Percentiles rank a stretch among this genome's conserved stretches.
These are phyloP conservation scores for Fagus sylvatica DNA, from an alignment of 306 rosid genomes.

Conservation along the genomic window DNA sequence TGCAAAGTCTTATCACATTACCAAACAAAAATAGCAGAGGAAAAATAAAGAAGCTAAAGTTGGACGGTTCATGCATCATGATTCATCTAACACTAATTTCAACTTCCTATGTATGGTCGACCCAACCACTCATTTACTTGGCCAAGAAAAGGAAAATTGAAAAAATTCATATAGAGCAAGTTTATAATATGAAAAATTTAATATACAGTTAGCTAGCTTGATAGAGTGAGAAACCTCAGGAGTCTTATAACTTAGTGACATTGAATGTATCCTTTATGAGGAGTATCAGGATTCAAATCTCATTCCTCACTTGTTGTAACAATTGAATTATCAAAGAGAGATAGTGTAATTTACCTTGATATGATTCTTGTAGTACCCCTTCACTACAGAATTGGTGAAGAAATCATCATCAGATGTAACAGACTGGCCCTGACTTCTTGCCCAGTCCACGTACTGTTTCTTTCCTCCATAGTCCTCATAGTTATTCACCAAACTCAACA, in stretches of 20 bases:
- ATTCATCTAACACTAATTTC: not conserved
- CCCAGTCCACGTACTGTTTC: constrained; percentile 95
- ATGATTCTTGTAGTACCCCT: constrained; percentile 82
- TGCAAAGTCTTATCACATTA: not conserved
- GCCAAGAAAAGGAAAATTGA: not conserved
- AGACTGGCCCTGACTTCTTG: constrained; percentile 72
- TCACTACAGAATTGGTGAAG: constrained; percentile 61
- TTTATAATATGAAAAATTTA: not conserved
- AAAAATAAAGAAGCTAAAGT: not conserved
- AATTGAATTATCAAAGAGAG: not conserved
- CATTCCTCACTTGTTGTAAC: too few relatives aligned
- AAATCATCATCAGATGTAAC: constrained; percentile 78
- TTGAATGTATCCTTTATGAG: too few relatives aligned
- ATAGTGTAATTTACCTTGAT: constrained; percentile 43
- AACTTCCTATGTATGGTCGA: not conserved
- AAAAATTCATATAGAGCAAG: not conserved
- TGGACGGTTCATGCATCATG: not conserved
- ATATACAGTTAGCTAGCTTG: not conserved
- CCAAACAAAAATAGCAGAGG: not conserved
- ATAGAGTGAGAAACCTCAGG: too few relatives aligned
- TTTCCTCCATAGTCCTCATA: constrained; percentile 76
- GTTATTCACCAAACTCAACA: constrained; percentile 85
- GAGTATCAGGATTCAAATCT: too few relatives aligned
- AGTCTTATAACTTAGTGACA: too few relatives aligned
- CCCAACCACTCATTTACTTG: not conserved